Evolutionary conservation across 2,329 filamentous ascomycete species (phyloP).

Genomic region (Lachnellula arida): DNA sequence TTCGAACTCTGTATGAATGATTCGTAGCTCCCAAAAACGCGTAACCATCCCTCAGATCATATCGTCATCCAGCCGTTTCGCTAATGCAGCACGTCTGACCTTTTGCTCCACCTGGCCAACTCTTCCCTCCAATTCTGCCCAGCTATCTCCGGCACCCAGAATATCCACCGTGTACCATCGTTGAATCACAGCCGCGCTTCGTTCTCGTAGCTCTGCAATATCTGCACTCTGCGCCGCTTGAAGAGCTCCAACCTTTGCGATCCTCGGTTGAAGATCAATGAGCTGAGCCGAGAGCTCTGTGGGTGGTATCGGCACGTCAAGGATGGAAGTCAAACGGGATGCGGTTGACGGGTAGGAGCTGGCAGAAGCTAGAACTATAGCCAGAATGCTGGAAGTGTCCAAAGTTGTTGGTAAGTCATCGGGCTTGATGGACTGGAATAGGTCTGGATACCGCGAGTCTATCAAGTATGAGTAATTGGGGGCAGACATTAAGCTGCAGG

Average conservation of each 20-base stretch:
- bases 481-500: background rate
- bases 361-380: slow-evolving; percentile 31
- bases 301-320: slow-evolving; percentile 29
- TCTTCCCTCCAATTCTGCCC: slow-evolving; percentile 31
- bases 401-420: slow-evolving; percentile 26
- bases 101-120: slow-evolving; percentile 28
- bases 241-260: slow-evolving; percentile 28
- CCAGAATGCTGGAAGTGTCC: slow-evolving; percentile 23
- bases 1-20: background rate
- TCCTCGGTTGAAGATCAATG: slow-evolving; percentile 30
- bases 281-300: slow-evolving; percentile 29
- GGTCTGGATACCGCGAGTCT: slow-evolving; percentile 32
- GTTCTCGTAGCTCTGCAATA: slow-evolving; percentile 26
- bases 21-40: background rate
- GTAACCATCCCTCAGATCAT: background rate
- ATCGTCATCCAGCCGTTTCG: slow-evolving; percentile 4
- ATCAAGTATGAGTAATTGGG: slow-evolving; percentile 10
- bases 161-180: slow-evolving; percentile 30
- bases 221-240: slow-evolving; percentile 29
- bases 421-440: slow-evolving; percentile 29
- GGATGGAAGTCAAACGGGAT: slow-evolving; percentile 31
- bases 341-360: slow-evolving; percentile 31
- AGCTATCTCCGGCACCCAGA: slow-evolving; percentile 28
- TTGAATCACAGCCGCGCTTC: slow-evolving; percentile 29
- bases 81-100: slow-evolving; percentile 19